Evolutionary conservation across 2,329 filamentous ascomycete species (phyloP).

Genomic region (Pseudogymnoascus sp.): DNA sequence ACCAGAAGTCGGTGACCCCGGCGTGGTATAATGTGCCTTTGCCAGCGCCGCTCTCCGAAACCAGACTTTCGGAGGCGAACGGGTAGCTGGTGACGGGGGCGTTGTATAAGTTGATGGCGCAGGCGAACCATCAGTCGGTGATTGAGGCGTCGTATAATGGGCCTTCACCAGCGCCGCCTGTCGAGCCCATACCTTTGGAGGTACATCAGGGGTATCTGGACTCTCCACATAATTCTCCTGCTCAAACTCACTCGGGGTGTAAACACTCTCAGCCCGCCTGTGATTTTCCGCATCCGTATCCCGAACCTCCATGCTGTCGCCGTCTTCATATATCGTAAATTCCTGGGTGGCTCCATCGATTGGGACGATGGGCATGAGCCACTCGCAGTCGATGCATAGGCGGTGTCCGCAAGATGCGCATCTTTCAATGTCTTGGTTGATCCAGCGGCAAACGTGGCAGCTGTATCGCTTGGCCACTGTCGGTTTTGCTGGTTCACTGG

Average conservation of each 20-base stretch:
- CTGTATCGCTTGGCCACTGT: conserved; percentile 15
- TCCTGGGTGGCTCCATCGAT: neutral
- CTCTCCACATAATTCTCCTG: neutral
- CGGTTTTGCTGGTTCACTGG: neutral
- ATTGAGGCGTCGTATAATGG: neutral
- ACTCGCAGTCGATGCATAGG: conserved; percentile 39
- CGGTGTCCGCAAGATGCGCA: conserved; percentile 45
- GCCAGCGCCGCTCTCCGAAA: too few species aligned
- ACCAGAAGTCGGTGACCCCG: too few species aligned
- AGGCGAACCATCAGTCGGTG: neutral
- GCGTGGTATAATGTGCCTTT: too few species aligned
- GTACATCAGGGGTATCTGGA: neutral
- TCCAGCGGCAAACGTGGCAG: conserved; percentile 44
- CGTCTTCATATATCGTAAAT: neutral
- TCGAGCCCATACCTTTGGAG: neutral
- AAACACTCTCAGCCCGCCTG: neutral
- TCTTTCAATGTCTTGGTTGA: conserved; percentile 30
- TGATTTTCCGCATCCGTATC: neutral
- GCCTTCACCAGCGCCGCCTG: neutral
- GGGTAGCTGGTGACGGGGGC: too few species aligned
- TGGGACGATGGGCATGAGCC: conserved; percentile 11
- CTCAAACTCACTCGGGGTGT: neutral
- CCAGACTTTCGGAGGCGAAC: too few species aligned
- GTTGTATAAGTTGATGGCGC: neutral
- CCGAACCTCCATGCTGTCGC: neutral